Conservation (phyloP, 2,329 filamentous ascomycete genomes). For the Fusarium musae region DNA sequence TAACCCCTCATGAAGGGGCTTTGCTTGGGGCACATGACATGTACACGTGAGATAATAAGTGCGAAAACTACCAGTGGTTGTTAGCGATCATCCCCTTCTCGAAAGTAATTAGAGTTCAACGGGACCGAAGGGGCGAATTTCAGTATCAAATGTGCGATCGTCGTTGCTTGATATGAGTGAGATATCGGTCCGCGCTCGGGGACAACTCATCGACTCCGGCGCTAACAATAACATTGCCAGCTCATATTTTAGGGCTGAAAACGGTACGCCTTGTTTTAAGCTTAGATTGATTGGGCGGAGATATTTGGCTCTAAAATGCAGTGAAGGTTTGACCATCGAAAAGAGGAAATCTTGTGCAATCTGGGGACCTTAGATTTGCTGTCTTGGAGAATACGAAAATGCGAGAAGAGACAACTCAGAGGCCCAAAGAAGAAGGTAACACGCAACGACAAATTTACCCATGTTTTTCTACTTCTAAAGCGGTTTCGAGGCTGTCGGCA, state of each 20-base stretch:
- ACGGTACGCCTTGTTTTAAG: not conserved
- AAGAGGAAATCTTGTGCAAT: not conserved
- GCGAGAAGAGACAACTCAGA: not conserved
- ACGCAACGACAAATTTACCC: not conserved
- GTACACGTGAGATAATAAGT: not conserved
- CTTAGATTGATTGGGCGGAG: not conserved
- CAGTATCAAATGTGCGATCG: not conserved
- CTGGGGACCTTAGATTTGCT: not conserved
- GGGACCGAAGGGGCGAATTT: not conserved
- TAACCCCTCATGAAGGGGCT: not conserved
- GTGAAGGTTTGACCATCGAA: not conserved
- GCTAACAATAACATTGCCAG: not conserved
- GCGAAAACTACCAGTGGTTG: not conserved
- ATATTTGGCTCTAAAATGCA: not conserved
- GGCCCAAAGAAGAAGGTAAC: not conserved
- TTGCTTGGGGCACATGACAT: not conserved
- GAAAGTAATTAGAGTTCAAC: not conserved
- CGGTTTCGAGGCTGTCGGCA: not conserved
- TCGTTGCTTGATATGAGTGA: not conserved
- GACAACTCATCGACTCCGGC: not conserved
- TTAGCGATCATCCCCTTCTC: not conserved
- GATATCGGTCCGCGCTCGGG: not conserved
- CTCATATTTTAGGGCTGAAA: not conserved
- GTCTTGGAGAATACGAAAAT: not conserved
- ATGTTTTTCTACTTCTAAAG: not conserved